These are phyloP conservation scores for Globisporangium paddicum DNA, from an alignment of 352 stramenopile genomes.

Conservation along the genomic window DNA sequence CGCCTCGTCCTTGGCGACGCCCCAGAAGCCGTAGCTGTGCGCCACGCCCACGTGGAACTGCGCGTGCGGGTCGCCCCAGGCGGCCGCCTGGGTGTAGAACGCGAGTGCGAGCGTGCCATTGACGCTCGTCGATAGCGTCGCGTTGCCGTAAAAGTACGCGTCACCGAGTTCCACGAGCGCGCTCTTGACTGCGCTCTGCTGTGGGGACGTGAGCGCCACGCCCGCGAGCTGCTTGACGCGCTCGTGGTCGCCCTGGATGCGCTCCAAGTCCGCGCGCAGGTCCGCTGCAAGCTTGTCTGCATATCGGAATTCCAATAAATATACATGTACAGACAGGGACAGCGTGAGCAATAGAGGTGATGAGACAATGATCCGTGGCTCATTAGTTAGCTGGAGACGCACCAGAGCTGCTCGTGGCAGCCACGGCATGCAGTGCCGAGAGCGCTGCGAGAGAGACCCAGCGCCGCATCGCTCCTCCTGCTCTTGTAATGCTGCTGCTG, in stretches of 20 bases:
- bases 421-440: background rate
- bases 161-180: slow-evolving; percentile 68
- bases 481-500: background rate
- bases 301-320: background rate
- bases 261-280: slow-evolving; percentile 15
- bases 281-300: slow-evolving; percentile 2
- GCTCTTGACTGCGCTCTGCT: slow-evolving; percentile 24
- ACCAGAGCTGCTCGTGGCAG: background rate
- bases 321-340: background rate
- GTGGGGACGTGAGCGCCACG: slow-evolving; percentile 31
- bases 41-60: slow-evolving; percentile 87
- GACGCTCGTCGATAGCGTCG: slow-evolving; percentile 44
- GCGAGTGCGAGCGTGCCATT: slow-evolving; percentile 72
- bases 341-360: background rate
- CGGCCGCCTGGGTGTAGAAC: slow-evolving; percentile 59
- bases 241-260: slow-evolving; percentile 25
- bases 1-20: slow-evolving; percentile 53
- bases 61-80: slow-evolving; percentile 48
- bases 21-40: slow-evolving; percentile 79
- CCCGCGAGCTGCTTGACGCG: slow-evolving; percentile 35
- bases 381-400: background rate
- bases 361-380: background rate
- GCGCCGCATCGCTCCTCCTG: background rate
- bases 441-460: background rate
- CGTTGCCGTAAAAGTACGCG: slow-evolving; percentile 79